Base-by-base conservation (phyloP, 768 basidiomycete genomes). In the Collybia nuda region DNA sequence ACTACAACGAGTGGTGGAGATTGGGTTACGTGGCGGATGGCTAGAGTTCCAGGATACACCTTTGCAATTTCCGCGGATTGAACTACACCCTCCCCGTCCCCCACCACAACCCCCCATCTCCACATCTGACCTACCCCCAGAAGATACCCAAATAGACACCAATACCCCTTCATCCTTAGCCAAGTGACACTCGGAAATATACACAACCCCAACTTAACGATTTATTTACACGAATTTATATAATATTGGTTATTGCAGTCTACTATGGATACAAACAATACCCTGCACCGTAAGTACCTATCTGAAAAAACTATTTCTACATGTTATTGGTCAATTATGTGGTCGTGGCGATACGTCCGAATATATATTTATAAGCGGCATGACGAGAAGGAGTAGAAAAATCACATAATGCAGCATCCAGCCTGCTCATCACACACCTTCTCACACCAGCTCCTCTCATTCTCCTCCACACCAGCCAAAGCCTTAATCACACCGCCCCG, bases 1-100 rank as follows among this genome's bases (percentile, higher is more conserved):
- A 41, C 66, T 90, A 36, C 76, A 85, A 45, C 77, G 83, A 17
- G 69, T 91, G 7, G 82, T 90, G 6, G 84, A 88, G 44, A 82
- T 87, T 47, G 85, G 86, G 1, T 55, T 85, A 42, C 72, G 79
- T 35, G 78, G 80, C 2, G 84, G 84, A 0, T 84, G 79, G 84
- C 77, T 77, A 19, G 85, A 86, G 56, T 78, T 87, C 53, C 72
- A 85, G 36, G 78, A 73, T 23, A 82, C 81, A 4, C 83, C 85
- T 3, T 55, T 89, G 39, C 70, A 70, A 43, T 45, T 54, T 41
- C 59, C 57, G 36, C 57, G 54, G 43, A 61, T 56, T 48, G 55
- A 59, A n/a, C 22, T 46, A 26, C n/a, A 24, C 32, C 14, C 26
- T 24, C 35, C 17, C 22, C 48, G 2, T 36, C 50, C 11, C 15